A percentile compares a stretch with the other conserved stretches of the same genome.
Evolutionary conservation across 192 early-diverging fungal species (phyloP).

Genomic region (Coemansia sp.): DNA sequence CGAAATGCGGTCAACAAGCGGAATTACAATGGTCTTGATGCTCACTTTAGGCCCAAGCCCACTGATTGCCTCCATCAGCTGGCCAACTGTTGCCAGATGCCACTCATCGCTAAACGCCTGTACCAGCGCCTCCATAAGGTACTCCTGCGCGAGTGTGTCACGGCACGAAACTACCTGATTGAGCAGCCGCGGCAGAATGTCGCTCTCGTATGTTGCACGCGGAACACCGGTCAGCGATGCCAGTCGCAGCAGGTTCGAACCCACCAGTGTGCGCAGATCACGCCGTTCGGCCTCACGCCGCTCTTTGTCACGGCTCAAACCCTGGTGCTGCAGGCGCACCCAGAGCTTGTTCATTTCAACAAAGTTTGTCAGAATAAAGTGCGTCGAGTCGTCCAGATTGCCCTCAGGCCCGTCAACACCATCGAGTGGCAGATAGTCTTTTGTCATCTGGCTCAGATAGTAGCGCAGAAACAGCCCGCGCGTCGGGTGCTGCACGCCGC

Average conservation of each 20-base stretch:
- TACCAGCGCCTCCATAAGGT: constrained; percentile 98
- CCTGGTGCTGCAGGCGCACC: constrained; percentile 98
- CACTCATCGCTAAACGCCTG: constrained; percentile 98
- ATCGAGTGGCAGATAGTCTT: constrained; percentile 89
- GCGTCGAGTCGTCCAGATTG: constrained; percentile 87
- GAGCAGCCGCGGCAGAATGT: constrained; percentile 88
- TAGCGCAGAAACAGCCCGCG: constrained; percentile 96
- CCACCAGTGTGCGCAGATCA: constrained; percentile 94
- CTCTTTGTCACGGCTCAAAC: constrained; percentile 89
- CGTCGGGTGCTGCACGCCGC: constrained; percentile 98
- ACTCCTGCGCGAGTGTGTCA: constrained; percentile 98
- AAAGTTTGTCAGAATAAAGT: constrained; percentile 96
- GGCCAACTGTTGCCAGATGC: constrained; percentile 86
- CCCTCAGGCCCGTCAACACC: constrained; percentile 60
- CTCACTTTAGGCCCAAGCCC: constrained; percentile 91
- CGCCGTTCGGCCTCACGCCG: constrained; percentile 94
- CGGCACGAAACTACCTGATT: constrained; percentile 96
- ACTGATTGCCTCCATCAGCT: constrained; percentile 86
- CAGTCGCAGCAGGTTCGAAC: constrained; percentile 91
- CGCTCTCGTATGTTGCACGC: constrained; percentile 76
- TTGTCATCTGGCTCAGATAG: constrained; percentile 92
- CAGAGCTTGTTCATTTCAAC: constrained; percentile 99
- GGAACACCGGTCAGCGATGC: constrained; percentile 89
- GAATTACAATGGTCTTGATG: constrained; percentile 95
- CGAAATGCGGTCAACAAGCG: constrained; percentile 90